Evolutionary conservation across 176 grass and related monocot species (phyloP), one percentile per base, ranked within the genome.

Genomic region (Eragrostis nindensis): DNA sequence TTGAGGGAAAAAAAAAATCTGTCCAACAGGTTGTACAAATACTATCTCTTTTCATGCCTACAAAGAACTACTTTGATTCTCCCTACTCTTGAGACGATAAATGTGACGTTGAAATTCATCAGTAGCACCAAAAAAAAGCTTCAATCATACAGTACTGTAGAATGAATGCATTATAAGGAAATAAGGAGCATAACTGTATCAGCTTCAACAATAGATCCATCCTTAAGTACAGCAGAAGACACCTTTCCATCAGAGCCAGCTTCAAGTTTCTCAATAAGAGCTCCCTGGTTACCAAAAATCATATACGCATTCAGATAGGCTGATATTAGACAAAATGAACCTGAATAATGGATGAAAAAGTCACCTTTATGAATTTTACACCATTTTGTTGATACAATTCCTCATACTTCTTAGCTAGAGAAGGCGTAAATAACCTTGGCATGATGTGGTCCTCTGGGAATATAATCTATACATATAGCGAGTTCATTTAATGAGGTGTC

Each of bases 371-470:
- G 74, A 98, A 87, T 78, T 94, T 92, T 50, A 98, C 80, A 83
- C 92, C 86, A 80, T 92, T 89, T 85, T 90, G 81, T 26, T 91
- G 76, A 86, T 98, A 98, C 63, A 98, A 88, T 62, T 91, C 83
- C 85, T 97, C 92, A 53, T 97, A 97, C 85, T 82, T 97, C 59
- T 76, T 84, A 59, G 94, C 94, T 90, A 97, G 87, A 15, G 92
- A 92, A 86, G 94, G 87, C 63, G 94, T 97, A 90, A 94, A 97
- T 27, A 97, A 83, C 92, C 92, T 90, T 90, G 92, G 85, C 94
- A 97, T 97, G 72, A 97, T 82, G 50, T 86, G 91, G 39, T 90
- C 85, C 74, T 94, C 92, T 49, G 92, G 94, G 65, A 97, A 97
- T 92, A 97, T 92, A 65, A 97, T 78, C 94, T 97, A 89, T n/a